A percentile compares a stretch with the other conserved stretches of the same genome.
phyloP scores from a whole-genome alignment of 306 rosid species.

The Alnus rubra region DNA sequence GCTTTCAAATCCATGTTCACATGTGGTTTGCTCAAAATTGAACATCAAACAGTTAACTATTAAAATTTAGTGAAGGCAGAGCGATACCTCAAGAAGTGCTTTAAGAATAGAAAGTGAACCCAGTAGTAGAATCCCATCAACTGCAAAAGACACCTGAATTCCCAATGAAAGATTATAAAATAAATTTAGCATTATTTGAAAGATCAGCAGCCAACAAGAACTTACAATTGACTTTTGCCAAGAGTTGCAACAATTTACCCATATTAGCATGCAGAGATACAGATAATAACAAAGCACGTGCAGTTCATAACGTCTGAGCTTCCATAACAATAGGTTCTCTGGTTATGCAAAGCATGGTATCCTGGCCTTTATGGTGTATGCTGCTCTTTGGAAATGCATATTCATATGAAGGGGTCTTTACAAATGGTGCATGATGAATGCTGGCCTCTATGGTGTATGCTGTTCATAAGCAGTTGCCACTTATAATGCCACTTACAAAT shows the following conservation, averaged over 20 bases:
- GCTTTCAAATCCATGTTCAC: not conserved
- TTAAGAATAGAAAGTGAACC: slow-evolving; percentile 64
- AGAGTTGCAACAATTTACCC: not conserved
- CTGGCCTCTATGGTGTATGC: too few species aligned
- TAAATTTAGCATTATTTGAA: not conserved
- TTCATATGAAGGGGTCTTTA: too few species aligned
- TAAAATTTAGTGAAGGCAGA: not conserved
- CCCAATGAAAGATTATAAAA: slow-evolving; percentile 18
- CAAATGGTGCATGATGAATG: too few species aligned
- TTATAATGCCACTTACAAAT: too few species aligned
- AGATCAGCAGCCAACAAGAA: slow-evolving; percentile 5
- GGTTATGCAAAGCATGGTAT: not conserved
- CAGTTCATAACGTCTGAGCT: too few species aligned
- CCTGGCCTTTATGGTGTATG: not conserved
- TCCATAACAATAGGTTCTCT: not conserved
- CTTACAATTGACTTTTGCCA: slow-evolving; percentile 10
- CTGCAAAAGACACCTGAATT: slow-evolving; percentile 74
- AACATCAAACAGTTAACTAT: not conserved
- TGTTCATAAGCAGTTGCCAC: too few species aligned
- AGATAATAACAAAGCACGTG: not conserved
- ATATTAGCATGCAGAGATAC: not conserved
- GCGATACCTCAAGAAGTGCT: slow-evolving; percentile 80
- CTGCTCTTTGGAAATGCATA: too few species aligned
- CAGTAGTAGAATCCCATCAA: slow-evolving; percentile 72
- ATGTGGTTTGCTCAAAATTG: not conserved